phyloP scores from a whole-genome alignment of 768 basidiomycete species.

The Rhodotorula babjevae region DNA sequence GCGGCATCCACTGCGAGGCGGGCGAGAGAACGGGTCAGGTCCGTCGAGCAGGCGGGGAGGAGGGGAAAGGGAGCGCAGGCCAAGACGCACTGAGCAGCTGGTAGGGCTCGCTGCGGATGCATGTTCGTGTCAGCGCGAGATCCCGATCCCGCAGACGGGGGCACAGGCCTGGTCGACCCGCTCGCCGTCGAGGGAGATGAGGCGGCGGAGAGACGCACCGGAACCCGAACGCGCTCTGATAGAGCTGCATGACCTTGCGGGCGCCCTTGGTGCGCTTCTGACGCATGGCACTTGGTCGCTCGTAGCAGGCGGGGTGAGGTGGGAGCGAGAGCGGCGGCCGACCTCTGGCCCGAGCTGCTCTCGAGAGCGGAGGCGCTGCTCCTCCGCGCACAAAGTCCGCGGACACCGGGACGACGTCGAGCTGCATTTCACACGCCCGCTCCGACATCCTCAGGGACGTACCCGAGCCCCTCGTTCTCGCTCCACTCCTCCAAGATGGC shows the following conservation, averaged over 20 bases:
- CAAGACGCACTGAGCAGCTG: constrained; percentile 69
- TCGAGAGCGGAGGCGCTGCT: no score
- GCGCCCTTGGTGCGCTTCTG: constrained; percentile 94
- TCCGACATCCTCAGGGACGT: neutral
- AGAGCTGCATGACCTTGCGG: constrained; percentile 86
- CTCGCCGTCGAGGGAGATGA: neutral
- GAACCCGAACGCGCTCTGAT: constrained; percentile 80
- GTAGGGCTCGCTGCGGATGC: constrained; percentile 61
- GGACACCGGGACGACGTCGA: no score
- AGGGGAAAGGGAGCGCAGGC: neutral
- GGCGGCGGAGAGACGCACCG: constrained; percentile 45
- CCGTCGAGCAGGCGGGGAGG: neutral
- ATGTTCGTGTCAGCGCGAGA: neutral
- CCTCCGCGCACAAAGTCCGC: no score
- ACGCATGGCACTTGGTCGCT: constrained; percentile 58
- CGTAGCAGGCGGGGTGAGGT: neutral
- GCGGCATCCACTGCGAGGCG: constrained; percentile 67
- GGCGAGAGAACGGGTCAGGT: neutral
- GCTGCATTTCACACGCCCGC: neutral
- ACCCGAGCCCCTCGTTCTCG: constrained; percentile 12
- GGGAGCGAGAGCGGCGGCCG: no score
- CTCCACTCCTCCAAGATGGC: constrained; percentile 23
- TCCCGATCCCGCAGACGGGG: no score
- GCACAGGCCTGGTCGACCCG: no score
- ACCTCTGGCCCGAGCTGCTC: neutral